phyloP scores from a whole-genome alignment of 208 protist species.

The Plasmodiophora brassicae region DNA sequence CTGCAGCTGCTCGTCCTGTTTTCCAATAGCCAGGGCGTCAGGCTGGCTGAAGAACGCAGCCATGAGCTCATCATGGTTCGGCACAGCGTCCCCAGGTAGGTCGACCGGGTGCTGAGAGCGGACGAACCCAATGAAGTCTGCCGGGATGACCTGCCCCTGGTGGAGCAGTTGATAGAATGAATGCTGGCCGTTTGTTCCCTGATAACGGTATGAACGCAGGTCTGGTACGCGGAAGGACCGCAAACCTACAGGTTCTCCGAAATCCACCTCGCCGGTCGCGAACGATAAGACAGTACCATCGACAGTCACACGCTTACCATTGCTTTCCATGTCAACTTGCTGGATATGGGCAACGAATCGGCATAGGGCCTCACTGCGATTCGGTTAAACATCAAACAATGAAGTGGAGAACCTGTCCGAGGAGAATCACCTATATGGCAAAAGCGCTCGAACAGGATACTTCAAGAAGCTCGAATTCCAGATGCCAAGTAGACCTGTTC shows the following conservation, averaged over 20 bases:
- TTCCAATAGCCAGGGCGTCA: conserved; percentile 56
- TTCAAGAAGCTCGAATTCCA: conserved; percentile 44
- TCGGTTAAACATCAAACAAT: neutral
- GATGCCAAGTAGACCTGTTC: conserved; percentile 27
- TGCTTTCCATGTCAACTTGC: conserved; percentile 61
- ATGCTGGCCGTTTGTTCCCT: conserved; percentile 67
- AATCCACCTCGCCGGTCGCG: conserved; percentile 46
- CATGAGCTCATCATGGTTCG: conserved; percentile 55
- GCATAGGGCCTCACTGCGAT: conserved; percentile 46
- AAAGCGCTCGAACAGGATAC: conserved; percentile 29
- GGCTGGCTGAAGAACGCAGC: conserved; percentile 59
- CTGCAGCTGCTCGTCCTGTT: conserved; percentile 46
- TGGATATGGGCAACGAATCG: conserved; percentile 57
- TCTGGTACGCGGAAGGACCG: neutral
- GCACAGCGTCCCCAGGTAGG: neutral
- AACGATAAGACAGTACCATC: conserved; percentile 43
- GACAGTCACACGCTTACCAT: conserved; percentile 53
- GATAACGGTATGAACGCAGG: conserved; percentile 35
- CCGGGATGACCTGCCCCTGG: conserved; percentile 50
- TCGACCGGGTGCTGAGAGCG: conserved; percentile 38
- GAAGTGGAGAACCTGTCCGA: neutral
- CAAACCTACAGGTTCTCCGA: conserved; percentile 48
- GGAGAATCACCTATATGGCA: conserved; percentile 35
- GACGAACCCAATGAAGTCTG: conserved; percentile 51
- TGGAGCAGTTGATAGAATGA: conserved; percentile 66